Evolutionary conservation across 768 basidiomycete species (phyloP).

Genomic region (Phlebiopsis flavidoalba): DNA sequence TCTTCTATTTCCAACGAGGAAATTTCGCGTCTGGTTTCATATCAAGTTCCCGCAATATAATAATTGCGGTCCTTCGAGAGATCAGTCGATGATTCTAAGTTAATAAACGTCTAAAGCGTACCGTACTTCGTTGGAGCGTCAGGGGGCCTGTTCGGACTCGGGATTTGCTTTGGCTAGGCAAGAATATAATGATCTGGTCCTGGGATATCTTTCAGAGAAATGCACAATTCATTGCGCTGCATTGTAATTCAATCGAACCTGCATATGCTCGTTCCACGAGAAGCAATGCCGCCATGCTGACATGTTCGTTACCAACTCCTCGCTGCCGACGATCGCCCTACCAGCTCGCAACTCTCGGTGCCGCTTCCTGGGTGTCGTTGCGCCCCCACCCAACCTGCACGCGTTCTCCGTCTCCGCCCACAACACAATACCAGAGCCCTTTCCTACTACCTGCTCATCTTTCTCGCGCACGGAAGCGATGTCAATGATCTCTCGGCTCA

Average conservation of each 20-base stretch:
- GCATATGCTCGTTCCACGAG: constrained; percentile 64
- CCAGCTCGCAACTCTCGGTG: constrained; percentile 34
- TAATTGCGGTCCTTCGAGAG: constrained; percentile 51
- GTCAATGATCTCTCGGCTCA: constrained; percentile 19
- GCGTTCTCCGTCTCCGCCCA: constrained; percentile 72
- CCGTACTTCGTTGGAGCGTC: constrained; percentile 62
- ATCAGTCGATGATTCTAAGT: not conserved
- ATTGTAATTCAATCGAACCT: constrained; percentile 32
- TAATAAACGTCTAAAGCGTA: not conserved
- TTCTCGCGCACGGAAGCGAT: constrained; percentile 25
- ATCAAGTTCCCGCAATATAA: constrained; percentile 65
- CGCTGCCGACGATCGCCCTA: constrained; percentile 62
- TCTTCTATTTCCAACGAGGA: constrained; percentile 41
- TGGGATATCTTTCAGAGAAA: constrained; percentile 22
- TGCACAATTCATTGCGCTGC: too few species aligned
- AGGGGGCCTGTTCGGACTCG: constrained; percentile 51
- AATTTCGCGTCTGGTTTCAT: constrained; percentile 68
- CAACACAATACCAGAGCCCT: constrained; percentile 66
- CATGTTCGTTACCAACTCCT: constrained; percentile 53
- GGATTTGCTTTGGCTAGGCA: constrained; percentile 68
- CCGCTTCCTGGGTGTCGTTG: constrained; percentile 44
- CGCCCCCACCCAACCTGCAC: constrained; percentile 64
- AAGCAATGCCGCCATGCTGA: constrained; percentile 59
- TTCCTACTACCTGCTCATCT: constrained; percentile 35
- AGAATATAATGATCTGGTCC: constrained; percentile 77